Evolutionary conservation across 371 early-diverging fungal species (phyloP).

Genomic region (Mucor plumbeus): DNA sequence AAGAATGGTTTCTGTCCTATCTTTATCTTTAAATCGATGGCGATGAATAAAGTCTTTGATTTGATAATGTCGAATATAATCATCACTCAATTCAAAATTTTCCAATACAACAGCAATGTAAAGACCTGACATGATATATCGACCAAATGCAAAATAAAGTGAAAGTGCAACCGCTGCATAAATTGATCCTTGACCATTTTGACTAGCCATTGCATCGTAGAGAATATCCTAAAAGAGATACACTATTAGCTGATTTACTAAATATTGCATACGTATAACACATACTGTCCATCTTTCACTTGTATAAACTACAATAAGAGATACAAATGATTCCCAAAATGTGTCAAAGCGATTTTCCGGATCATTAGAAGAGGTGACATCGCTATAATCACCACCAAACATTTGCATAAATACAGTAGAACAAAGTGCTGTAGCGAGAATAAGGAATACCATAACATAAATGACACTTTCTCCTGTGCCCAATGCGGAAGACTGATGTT

Average conservation of each 20-base stretch:
- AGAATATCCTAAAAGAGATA: slow-evolving; percentile 37
- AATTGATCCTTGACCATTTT: slow-evolving; percentile 45
- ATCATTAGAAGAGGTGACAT: slow-evolving; percentile 26
- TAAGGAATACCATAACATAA: slow-evolving; percentile 48
- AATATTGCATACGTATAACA: not conserved
- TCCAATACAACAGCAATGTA: slow-evolving; percentile 71
- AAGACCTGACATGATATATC: slow-evolving; percentile 66
- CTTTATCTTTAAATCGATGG: slow-evolving; percentile 44
- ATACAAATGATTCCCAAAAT: slow-evolving; percentile 53
- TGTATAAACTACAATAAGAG: slow-evolving; percentile 61
- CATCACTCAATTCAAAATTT: slow-evolving; percentile 67
- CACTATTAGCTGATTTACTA: not conserved
- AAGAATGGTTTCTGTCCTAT: slow-evolving; percentile 37
- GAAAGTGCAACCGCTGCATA: slow-evolving; percentile 56
- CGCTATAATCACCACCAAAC: slow-evolving; percentile 51
- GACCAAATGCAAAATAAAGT: slow-evolving; percentile 59
- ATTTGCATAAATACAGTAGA: slow-evolving; percentile 54
- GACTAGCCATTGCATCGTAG: slow-evolving; percentile 60
- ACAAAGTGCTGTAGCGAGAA: slow-evolving; percentile 47
- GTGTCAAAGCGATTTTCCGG: slow-evolving; percentile 46
- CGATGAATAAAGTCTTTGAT: slow-evolving; percentile 60
- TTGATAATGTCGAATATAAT: slow-evolving; percentile 62
- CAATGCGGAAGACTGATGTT: slow-evolving; percentile 41
- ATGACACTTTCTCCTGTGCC: slow-evolving; percentile 56
- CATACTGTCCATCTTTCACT: slow-evolving; percentile 66